phyloP scores from a whole-genome alignment of 2,329 filamentous ascomycete genomes.

The Byssochlamys sp. region DNA sequence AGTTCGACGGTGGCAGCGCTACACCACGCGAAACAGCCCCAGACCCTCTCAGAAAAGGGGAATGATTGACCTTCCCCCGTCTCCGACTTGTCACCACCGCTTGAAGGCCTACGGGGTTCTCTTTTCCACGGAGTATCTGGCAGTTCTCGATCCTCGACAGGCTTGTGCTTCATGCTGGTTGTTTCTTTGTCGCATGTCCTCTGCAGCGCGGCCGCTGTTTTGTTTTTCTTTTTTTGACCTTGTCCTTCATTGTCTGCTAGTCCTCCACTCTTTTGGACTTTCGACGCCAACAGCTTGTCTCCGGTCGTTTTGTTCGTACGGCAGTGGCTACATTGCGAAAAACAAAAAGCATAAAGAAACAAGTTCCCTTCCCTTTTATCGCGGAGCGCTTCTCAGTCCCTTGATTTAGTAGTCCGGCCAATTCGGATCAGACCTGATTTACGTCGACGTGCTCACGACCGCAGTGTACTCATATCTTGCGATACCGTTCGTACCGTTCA shows the following conservation, averaged over 20 bases:
- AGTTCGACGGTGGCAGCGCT: neutral
- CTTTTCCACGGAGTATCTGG: neutral
- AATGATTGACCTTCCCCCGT: conserved; percentile 1
- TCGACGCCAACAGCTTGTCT: neutral
- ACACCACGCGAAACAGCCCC: neutral
- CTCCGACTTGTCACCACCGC: neutral
- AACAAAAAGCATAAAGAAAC: neutral
- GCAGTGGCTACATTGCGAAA: neutral
- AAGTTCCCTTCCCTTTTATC: neutral
- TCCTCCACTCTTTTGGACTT: neutral
- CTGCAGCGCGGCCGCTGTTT: neutral
- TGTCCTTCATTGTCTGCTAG: neutral
- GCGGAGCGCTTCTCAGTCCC: neutral
- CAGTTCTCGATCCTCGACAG: neutral
- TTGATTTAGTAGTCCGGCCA: neutral
- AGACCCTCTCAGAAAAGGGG: neutral
- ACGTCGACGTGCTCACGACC: neutral
- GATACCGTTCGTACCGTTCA: neutral
- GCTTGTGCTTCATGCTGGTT: neutral
- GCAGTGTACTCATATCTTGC: neutral
- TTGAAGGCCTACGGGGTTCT: neutral
- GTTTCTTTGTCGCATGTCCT: neutral
- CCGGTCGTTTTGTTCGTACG: neutral
- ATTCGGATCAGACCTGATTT: neutral
- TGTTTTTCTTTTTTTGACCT: neutral